Evolutionary conservation across 495 filamentous ascomycete species (phyloP).

Genomic region (Pyrenula aspistea): DNA sequence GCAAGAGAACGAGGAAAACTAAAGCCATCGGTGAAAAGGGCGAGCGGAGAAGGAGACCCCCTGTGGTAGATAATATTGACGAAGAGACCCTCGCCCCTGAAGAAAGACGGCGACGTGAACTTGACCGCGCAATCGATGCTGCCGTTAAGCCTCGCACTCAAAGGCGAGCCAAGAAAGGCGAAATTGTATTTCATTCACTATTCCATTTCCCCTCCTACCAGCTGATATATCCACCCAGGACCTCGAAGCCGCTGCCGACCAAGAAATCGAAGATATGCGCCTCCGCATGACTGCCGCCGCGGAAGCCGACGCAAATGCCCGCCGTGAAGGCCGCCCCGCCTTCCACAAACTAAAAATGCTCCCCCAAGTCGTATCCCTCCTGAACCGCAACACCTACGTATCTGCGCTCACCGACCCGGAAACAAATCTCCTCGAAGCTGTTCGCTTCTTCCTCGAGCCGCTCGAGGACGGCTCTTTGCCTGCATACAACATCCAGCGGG

Average conservation of each 20-base stretch:
- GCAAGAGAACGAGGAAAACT: slow-evolving; percentile 34
- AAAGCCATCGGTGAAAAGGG: slow-evolving; percentile 33
- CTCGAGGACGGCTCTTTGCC: slow-evolving; percentile 84
- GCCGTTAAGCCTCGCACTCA: slow-evolving; percentile 72
- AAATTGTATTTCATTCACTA: slow-evolving; percentile 61
- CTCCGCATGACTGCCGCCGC: slow-evolving; percentile 87
- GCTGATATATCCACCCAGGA: slow-evolving; percentile 40
- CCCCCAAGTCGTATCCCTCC: slow-evolving; percentile 75
- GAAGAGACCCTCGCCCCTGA: slow-evolving; percentile 46
- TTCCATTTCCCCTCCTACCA: slow-evolving; percentile 10
- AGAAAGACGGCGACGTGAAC: slow-evolving; percentile 62
- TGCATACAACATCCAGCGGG: slow-evolving; percentile 92
- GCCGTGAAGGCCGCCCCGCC: slow-evolving; percentile 64
- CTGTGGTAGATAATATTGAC: slow-evolving; percentile 52
- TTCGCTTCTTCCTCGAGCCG: slow-evolving; percentile 95
- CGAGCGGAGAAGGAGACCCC: slow-evolving; percentile 30
- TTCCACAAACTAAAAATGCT: slow-evolving; percentile 90
- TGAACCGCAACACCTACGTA: slow-evolving; percentile 74
- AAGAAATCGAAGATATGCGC: slow-evolving; percentile 78
- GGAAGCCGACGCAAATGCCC: slow-evolving; percentile 68
- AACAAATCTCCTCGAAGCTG: slow-evolving; percentile 84
- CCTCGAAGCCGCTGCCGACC: slow-evolving; percentile 77
- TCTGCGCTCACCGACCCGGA: slow-evolving; percentile 85
- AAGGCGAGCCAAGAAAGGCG: slow-evolving; percentile 64
- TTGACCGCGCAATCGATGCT: slow-evolving; percentile 78